Base-by-base conservation (phyloP, 2,329 filamentous ascomycete genomes). In the Cercospora sp. region DNA sequence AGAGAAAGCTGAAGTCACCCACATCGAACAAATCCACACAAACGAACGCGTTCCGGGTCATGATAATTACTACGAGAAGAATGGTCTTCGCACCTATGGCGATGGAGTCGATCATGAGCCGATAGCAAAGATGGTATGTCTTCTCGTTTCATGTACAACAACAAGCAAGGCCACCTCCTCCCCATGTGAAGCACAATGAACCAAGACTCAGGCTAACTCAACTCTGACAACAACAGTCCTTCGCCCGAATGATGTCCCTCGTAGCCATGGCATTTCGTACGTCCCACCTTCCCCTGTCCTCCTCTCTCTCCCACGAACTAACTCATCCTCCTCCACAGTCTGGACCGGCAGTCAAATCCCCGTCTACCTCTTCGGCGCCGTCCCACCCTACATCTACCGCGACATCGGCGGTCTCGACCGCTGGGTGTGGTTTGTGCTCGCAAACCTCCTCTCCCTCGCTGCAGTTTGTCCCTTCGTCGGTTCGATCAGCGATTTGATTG, bases 401-500 rank as follows among this genome's bases (percentile, higher is more conserved):
- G 70, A 72, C 53, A 72, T 72, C 18, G 70, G 70, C 9, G 70
- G 70, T 21, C 57, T 70, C 2, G 70, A 72, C 63, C 64, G 70
- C 24, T 72, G 70, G 70, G 66, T 71, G 6, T 70, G 68, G 87
- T 84, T 88, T 77, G 81, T 85, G 6, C 77, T 82, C n/a, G 81
- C 77, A 8, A 85, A 88, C 69, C 79, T 88, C 3, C 82, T 88
- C 8, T 82, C 85, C 1, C 82, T 86, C 26, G 86, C 85, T 1
- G 85, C 83, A 4, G 79, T 88, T 0, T 87, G 85, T 69, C 86
- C 86, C 7, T 88, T 91, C 71, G 89, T 91, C 1, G 89, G 89
- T 6, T 85, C 86, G 1, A 78, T 90, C 1, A 88, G 86, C 2
- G 88, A 90, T 79, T 79, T 90, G 7, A 79, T 89, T 43, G 88